Conservation (phyloP, 1,284 basidiomycete genomes). For the Apiotrichum gracile region DNA sequence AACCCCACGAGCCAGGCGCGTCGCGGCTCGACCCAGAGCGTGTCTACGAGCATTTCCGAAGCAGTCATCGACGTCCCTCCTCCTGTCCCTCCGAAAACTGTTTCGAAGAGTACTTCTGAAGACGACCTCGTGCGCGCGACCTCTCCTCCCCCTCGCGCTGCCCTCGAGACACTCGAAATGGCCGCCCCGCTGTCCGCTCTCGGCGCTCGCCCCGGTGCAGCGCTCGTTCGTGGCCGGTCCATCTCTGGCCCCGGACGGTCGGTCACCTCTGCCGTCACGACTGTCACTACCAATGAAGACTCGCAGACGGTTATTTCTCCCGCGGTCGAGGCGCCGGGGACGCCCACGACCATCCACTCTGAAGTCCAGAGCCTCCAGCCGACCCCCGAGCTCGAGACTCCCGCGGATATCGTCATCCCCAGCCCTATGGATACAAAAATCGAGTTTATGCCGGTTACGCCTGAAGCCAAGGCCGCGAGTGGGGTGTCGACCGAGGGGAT, state of each 20-base stretch:
- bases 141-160: background rate
- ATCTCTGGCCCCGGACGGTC: background rate
- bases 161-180: slow-evolving; percentile 2
- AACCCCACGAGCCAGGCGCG: too few relatives aligned
- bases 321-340: background rate
- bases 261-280: background rate
- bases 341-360: too few relatives aligned
- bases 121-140: background rate
- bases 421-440: background rate
- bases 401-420: background rate
- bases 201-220: background rate
- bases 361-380: too few relatives aligned
- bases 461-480: background rate
- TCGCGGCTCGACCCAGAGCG: background rate
- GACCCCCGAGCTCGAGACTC: background rate
- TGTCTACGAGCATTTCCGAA: background rate
- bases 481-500: background rate
- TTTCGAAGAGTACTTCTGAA: too few relatives aligned
- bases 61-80: background rate
- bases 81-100: background rate
- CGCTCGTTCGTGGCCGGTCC: background rate
- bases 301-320: background rate
- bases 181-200: background rate
- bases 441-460: background rate
- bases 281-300: background rate